Evolutionary conservation across 2,329 filamentous ascomycete genomes (phyloP).

Genomic region (Orbilia blumenaviensis): DNA sequence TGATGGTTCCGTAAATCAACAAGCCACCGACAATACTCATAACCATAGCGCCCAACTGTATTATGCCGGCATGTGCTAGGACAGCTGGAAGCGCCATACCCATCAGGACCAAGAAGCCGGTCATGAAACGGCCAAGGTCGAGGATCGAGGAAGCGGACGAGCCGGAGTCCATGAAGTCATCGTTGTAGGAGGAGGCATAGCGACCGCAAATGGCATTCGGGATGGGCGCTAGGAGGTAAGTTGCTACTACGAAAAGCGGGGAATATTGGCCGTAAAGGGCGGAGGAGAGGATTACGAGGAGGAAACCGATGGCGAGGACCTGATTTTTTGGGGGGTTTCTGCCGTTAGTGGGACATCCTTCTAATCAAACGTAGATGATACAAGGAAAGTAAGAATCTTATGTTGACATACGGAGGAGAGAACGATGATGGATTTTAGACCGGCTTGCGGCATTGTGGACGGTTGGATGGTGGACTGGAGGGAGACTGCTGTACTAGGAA

Average conservation of each 20-base stretch:
- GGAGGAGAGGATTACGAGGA: slow-evolving; percentile 97
- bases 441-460: slow-evolving; percentile 63
- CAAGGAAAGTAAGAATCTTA: background rate
- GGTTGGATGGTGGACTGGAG: background rate
- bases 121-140: slow-evolving; percentile 92
- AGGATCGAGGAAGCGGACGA: slow-evolving; percentile 79
- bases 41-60: slow-evolving; percentile 83
- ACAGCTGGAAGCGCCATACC: slow-evolving; percentile 90
- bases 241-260: slow-evolving; percentile 92
- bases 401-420: slow-evolving; percentile 83
- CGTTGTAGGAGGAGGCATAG: slow-evolving; percentile 76
- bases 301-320: slow-evolving; percentile 96
- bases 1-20: slow-evolving; percentile 96
- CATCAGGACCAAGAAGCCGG: slow-evolving; percentile 96
- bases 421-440: slow-evolving; percentile 98
- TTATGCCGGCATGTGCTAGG: slow-evolving; percentile 85
- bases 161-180: slow-evolving; percentile 91
- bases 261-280: slow-evolving; percentile 95
- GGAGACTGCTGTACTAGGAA: background rate
- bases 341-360: no score
- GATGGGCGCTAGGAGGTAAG: slow-evolving; percentile 89
- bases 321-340: slow-evolving; percentile 60
- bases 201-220: slow-evolving; percentile 96
- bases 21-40: slow-evolving; percentile 95
- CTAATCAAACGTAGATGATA: background rate